phyloP scores from a whole-genome alignment of 805 yeast genomes.

The Ogataea nakhonphanomensis region DNA sequence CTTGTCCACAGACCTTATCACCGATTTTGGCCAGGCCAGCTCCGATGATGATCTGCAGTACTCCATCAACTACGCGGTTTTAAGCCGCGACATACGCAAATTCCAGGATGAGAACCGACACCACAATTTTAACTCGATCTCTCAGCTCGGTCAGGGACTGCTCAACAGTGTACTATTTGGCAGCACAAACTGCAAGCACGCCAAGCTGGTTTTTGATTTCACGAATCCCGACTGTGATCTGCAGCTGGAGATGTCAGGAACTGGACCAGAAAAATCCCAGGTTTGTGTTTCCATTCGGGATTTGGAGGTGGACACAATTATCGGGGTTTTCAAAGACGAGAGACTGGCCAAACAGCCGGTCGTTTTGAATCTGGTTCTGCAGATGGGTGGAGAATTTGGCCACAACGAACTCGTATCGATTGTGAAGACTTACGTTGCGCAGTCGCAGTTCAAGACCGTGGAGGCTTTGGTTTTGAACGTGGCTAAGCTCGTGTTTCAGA shows the following conservation, averaged over 20 bases:
- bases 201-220: conserved; percentile 15
- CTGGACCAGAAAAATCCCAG: not conserved
- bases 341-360: conserved; percentile 78
- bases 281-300: conserved; percentile 30
- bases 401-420: conserved; percentile 43
- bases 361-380: conserved; percentile 51
- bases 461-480: conserved; percentile 84
- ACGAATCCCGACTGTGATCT: conserved; percentile 7
- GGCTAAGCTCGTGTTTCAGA: conserved; percentile 36
- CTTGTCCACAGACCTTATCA: conserved; percentile 51
- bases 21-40: conserved; percentile 75
- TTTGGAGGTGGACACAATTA: conserved; percentile 64
- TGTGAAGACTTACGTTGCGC: conserved; percentile 61
- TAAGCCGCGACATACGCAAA: conserved; percentile 61
- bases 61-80: conserved; percentile 85
- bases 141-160: conserved; percentile 32
- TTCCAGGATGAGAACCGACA: conserved; percentile 43
- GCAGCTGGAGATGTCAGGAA: conserved; percentile 8
- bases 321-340: conserved; percentile 93
- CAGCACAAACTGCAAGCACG: conserved; percentile 17
- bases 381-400: conserved; percentile 31
- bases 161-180: conserved; percentile 20
- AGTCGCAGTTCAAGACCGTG: conserved; percentile 83
- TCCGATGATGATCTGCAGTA: conserved; percentile 73
- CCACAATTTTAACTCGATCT: conserved; percentile 40